Evolutionary conservation across 768 basidiomycete genomes (phyloP).

Genomic region (Infundibulicybe gibba): DNA sequence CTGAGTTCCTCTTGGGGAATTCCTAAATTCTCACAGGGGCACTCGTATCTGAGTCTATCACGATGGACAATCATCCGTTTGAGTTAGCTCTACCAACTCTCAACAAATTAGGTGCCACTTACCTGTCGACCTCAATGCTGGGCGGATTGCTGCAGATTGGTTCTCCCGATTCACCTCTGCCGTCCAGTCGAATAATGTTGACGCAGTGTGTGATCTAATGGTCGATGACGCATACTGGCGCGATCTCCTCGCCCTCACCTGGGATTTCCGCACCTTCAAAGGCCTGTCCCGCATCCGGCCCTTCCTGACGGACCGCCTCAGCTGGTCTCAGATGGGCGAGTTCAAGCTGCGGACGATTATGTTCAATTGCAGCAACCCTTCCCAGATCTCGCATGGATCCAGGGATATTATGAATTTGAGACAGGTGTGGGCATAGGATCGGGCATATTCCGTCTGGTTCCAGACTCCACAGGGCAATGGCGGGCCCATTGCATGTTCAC

Average conservation of each 20-base stretch:
- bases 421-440: constrained; percentile 35
- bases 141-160: constrained; percentile 26
- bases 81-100: constrained; percentile 25
- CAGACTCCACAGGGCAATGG: constrained; percentile 35
- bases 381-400: constrained; percentile 44
- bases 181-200: constrained; percentile 10
- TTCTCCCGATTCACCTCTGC: constrained; percentile 15
- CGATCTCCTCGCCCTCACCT: constrained; percentile 49
- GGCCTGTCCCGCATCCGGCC: constrained; percentile 27
- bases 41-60: too few species aligned
- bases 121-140: constrained; percentile 16
- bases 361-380: constrained; percentile 27
- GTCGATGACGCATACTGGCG: constrained; percentile 38
- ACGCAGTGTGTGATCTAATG: constrained; percentile 13
- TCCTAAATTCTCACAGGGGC: too few species aligned
- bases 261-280: constrained; percentile 48
- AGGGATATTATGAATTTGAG: constrained; percentile 42
- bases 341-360: constrained; percentile 24
- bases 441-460: constrained; percentile 45
- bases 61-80: not conserved
- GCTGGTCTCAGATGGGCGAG: constrained; percentile 18
- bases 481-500: constrained; percentile 51
- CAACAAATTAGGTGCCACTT: constrained; percentile 17
- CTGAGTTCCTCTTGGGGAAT: too few species aligned
- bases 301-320: constrained; percentile 38